phyloP scores from a whole-genome alignment of 2,329 filamentous ascomycete genomes.

The Aspergillus ochraceus region DNA sequence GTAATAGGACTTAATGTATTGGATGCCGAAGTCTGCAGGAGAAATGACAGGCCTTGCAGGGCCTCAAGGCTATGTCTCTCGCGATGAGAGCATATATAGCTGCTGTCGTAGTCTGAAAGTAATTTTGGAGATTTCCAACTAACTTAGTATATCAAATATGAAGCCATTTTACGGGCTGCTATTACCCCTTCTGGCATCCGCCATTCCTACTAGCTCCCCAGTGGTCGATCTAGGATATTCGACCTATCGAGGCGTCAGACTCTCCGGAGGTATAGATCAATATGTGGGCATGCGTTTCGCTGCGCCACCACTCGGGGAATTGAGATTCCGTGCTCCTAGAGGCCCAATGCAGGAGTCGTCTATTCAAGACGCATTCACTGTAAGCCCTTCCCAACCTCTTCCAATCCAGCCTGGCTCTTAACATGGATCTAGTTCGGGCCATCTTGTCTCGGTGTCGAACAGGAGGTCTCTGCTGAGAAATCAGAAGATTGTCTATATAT shows the following conservation, averaged over 20 bases:
- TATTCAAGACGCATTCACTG: neutral
- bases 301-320: neutral
- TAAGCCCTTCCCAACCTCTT: neutral
- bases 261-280: neutral
- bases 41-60: neutral
- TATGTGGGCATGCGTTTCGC: neutral
- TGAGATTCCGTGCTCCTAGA: neutral
- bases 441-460: conserved; percentile 65
- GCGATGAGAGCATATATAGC: neutral
- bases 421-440: conserved; percentile 25
- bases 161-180: neutral
- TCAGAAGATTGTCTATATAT: conserved; percentile 36
- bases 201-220: neutral
- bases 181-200: neutral
- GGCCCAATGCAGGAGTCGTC: neutral
- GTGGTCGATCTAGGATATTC: neutral
- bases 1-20: neutral
- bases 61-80: neutral
- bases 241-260: neutral
- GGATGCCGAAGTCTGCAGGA: neutral
- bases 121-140: neutral
- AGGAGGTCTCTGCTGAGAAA: conserved; percentile 59
- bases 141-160: neutral
- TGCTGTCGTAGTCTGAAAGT: neutral
- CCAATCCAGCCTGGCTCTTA: neutral